Evolutionary conservation across 202 grass and related monocot species (phyloP).

Genomic region (Eragrostis tef): DNA sequence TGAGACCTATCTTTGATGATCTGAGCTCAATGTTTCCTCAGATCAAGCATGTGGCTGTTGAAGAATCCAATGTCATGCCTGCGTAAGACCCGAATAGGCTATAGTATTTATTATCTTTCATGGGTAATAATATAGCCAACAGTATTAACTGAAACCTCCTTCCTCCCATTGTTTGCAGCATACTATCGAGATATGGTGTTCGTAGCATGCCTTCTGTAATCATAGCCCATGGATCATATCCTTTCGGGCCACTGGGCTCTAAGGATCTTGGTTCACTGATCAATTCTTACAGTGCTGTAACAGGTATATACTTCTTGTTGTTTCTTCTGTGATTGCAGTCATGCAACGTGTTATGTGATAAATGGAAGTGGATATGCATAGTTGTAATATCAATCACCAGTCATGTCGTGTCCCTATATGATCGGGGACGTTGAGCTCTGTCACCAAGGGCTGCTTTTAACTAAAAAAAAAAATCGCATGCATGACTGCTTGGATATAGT

Average conservation of each 20-base stretch:
- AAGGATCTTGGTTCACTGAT: conserved; percentile 70
- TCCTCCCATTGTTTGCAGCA: conserved; percentile 54
- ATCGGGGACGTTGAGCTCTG: not conserved
- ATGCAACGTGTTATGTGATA: not conserved
- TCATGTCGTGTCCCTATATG: not conserved
- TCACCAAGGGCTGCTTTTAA: not conserved
- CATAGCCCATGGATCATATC: conserved; percentile 53
- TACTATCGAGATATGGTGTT: conserved; percentile 79
- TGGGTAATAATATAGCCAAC: not conserved
- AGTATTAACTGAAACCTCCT: conserved; percentile 6
- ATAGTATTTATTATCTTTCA: conserved; percentile 20
- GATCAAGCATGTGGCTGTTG: conserved; percentile 80
- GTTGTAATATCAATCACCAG: conserved; percentile 13
- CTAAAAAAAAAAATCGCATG: not conserved
- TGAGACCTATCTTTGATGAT: conserved; percentile 65
- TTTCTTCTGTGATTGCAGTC: not conserved
- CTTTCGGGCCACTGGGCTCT: conserved; percentile 49
- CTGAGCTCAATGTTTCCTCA: conserved; percentile 94
- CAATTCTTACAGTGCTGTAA: conserved; percentile 70
- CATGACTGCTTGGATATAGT: conserved; percentile 2
- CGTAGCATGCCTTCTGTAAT: conserved; percentile 79
- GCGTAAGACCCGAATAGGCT: conserved; percentile 53
- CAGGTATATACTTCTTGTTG: conserved; percentile 50
- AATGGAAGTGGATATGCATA: not conserved
- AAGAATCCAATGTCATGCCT: conserved; percentile 72